Base-by-base conservation (phyloP, 2,329 filamentous ascomycete species). In the Hymenoscyphus fructigenus region DNA sequence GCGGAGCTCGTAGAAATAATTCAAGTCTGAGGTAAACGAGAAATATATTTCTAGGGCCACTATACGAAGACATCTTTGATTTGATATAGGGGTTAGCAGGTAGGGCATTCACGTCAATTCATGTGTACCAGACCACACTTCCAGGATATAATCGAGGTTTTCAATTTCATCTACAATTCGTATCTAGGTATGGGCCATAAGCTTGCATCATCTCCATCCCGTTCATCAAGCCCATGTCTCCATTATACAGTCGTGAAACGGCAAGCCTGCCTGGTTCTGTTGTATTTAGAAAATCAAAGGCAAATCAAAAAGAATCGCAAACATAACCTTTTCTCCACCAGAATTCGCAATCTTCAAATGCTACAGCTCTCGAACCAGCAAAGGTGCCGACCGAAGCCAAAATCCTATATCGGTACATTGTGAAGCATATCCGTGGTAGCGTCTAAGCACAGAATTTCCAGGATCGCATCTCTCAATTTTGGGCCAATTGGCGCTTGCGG, bases 221-320 rank as follows among this genome's bases (percentile, higher is more conserved):
- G 23, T 26, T 61, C 59, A 56, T 61, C 59, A 56, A 61, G 47
- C 47, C 53, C 34, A 14, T 36, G 55, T 61, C 26, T 61, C 32
- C 44, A 61, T 34, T 23, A 34, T 61, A 20, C 53, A 17, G 41
- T 34, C 58, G 29, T 60, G 15, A 36, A 34, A 55, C 36, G n/a
- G 26, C 56, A 53, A 41, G 56, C 56, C 41, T 20, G 61, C 26
- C 56, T 41, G 56, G 38, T 53, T 38, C 20, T 23, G 26, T 57
- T 41, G 60, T 56, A 62, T 29, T 28, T 20, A 57, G 26, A 59
- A 63, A 10, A 36, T 55, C 57, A 63, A 59, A 63, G 34, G 61
- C 56, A 63, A 63, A 63, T 63, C 26, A 63, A 63, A 63, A 23
- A 53, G 59, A 34, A 55, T 59, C 28, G 23, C 55, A 63, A 44